These are phyloP conservation scores for Esteya vermicola DNA, from an alignment of 2,329 filamentous ascomycete species.

Conservation along the genomic window DNA sequence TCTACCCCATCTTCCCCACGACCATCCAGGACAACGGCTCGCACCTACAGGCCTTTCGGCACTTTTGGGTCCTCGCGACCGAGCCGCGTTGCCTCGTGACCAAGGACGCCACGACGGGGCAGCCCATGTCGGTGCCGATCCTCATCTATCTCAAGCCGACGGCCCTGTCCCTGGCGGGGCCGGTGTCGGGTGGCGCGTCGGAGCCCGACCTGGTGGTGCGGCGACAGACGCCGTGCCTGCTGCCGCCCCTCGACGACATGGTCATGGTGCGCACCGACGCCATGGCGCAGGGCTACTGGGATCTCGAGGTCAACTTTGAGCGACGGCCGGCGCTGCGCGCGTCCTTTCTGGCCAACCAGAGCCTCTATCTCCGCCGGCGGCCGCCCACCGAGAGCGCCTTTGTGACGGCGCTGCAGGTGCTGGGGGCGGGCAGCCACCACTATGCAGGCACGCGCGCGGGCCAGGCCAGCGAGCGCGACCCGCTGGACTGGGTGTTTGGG, in stretches of 20 bases:
- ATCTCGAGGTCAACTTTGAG: constrained; percentile 61
- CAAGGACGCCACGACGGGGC: constrained; percentile 71
- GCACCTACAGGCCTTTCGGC: constrained; percentile 88
- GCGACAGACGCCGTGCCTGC: constrained; percentile 39
- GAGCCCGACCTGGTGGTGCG: constrained; percentile 21
- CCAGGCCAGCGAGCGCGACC: constrained; percentile 22
- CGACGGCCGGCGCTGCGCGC: constrained; percentile 44
- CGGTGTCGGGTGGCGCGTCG: constrained; percentile 17
- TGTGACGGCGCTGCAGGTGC: constrained; percentile 56
- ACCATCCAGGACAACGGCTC: constrained; percentile 87
- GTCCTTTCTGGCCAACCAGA: constrained; percentile 56
- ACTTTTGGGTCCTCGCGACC: constrained; percentile 90
- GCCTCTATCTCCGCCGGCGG: constrained; percentile 58
- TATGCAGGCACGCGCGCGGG: too few relatives aligned
- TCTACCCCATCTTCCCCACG: constrained; percentile 86
- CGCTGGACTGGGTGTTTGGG: constrained; percentile 64
- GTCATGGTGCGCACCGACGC: constrained; percentile 43
- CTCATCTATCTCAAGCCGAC: constrained; percentile 40
- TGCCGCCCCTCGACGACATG: constrained; percentile 53
- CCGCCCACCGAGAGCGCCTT: constrained; percentile 57
- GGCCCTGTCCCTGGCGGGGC: constrained; percentile 2
- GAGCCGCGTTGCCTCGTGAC: constrained; percentile 81
- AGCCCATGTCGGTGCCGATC: constrained; percentile 62
- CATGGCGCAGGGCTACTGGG: constrained; percentile 60
- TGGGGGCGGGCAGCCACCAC: constrained; percentile 45